Evolutionary conservation across 164 flowering plant genomes (phyloP).

Genomic region (Tetrastigma voinierianum): DNA sequence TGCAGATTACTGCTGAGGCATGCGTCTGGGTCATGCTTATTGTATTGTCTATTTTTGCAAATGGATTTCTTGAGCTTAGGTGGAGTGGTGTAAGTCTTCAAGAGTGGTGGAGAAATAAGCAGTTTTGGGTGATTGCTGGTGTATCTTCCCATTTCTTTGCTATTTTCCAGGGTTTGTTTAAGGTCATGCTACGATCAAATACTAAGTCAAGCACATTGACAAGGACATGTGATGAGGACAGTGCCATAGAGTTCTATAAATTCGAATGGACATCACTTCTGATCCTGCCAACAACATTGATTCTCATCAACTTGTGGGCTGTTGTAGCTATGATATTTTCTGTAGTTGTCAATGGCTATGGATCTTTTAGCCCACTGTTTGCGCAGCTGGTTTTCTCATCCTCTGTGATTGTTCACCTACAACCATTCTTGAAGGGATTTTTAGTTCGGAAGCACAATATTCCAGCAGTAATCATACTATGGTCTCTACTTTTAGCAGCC

Average conservation of each 20-base stretch:
- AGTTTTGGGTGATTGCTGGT: conserved; percentile 82
- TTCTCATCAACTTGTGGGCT: conserved; percentile 68
- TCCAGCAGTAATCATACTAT: conserved; percentile 69
- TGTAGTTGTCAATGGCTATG: conserved; percentile 73
- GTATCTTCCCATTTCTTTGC: conserved; percentile 73
- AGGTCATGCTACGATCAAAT: conserved; percentile 74
- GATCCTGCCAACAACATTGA: conserved; percentile 65
- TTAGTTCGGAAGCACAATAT: conserved; percentile 72
- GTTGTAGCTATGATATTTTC: conserved; percentile 69
- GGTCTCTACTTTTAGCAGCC: conserved; percentile 75
- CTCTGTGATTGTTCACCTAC: conserved; percentile 70
- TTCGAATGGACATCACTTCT: conserved; percentile 83
- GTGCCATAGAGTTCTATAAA: conserved; percentile 59
- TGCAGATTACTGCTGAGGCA: conserved; percentile 59
- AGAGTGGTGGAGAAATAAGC: conserved; percentile 84
- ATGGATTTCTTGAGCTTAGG: conserved; percentile 62
- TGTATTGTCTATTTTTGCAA: conserved; percentile 62
- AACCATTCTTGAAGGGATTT: conserved; percentile 73
- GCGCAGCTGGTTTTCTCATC: conserved; percentile 69
- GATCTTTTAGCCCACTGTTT: conserved; percentile 73
- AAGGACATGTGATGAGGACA: conserved; percentile 57
- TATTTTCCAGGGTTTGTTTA: conserved; percentile 73
- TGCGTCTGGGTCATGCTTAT: conserved; percentile 75
- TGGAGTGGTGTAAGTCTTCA: conserved; percentile 76
- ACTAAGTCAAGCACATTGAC: conserved; percentile 67